These are phyloP conservation scores for Didymella arachidicola DNA, from an alignment of 2,329 filamentous ascomycete species.

Conservation along the genomic window DNA sequence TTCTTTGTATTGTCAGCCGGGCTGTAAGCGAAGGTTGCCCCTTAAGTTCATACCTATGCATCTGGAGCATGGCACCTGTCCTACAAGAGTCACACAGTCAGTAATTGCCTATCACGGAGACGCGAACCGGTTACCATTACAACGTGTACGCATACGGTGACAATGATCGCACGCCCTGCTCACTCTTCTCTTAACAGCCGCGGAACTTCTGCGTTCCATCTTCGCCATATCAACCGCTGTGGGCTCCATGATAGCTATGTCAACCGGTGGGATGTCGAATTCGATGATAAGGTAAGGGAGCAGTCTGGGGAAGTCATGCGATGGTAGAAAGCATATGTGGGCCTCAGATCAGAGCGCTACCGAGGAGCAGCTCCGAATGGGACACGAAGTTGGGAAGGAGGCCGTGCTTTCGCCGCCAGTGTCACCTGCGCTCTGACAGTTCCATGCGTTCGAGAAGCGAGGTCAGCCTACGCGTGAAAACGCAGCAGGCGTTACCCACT, in stretches of 20 bases:
- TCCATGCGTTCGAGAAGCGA: conserved; percentile 53
- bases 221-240: conserved; percentile 36
- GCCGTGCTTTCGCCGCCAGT: conserved; percentile 35
- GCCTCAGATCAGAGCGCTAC: conserved; percentile 42
- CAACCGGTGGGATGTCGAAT: conserved; percentile 24
- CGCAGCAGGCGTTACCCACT: conserved; percentile 42
- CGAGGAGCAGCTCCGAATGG: conserved; percentile 40
- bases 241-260: conserved; percentile 37
- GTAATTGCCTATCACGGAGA: conserved; percentile 5
- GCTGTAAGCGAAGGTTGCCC: neutral
- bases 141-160: conserved; percentile 93
- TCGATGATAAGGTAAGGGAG: conserved; percentile 22
- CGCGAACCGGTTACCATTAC: conserved; percentile 65
- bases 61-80: conserved; percentile 87
- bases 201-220: conserved; percentile 54
- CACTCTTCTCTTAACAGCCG: conserved; percentile 81
- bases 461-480: conserved; percentile 43
- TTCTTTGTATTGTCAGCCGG: conserved; percentile 61
- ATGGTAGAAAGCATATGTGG: conserved; percentile 48
- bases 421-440: conserved; percentile 48
- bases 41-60: conserved; percentile 82
- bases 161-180: conserved; percentile 95
- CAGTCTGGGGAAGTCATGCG: conserved; percentile 45
- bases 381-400: conserved; percentile 39
- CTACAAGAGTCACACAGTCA: conserved; percentile 11